Conservation (phyloP, 2,329 filamentous ascomycete genomes). For the Aureobasidium sp. region DNA sequence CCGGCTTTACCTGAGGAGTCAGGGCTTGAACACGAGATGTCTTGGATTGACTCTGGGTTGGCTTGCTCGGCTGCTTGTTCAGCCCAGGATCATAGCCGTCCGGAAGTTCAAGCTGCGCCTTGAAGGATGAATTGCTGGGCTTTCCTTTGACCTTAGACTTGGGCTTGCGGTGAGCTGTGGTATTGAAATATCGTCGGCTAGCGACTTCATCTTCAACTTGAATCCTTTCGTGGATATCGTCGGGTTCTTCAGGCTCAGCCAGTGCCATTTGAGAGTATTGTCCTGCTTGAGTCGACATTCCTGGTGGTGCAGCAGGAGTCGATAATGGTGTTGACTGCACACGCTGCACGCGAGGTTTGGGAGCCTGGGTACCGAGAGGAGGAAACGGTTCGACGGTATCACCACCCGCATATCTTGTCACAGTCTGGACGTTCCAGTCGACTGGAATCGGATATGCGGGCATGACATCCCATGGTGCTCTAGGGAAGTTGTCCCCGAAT, state of each 20-base stretch:
- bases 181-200: not conserved
- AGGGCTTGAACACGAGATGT: not conserved
- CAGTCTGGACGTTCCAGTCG: not conserved
- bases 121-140: not conserved
- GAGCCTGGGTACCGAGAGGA: not conserved
- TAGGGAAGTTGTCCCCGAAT: not conserved
- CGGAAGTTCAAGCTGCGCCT: not conserved
- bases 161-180: not conserved
- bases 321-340: not conserved
- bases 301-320: not conserved
- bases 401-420: not conserved
- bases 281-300: not conserved
- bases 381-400: not conserved
- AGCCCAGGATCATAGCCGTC: not conserved
- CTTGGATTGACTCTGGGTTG: not conserved
- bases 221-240: not conserved
- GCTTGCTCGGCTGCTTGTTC: not conserved
- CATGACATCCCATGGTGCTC: not conserved
- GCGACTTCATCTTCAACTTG: slow-evolving; percentile 1
- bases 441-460: not conserved
- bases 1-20: not conserved
- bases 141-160: slow-evolving; percentile 5
- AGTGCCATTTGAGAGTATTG: not conserved
- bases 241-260: not conserved
- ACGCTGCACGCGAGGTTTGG: not conserved